These are phyloP conservation scores for Phialophora chinensis DNA, from an alignment of 2,329 filamentous ascomycete genomes.

Conservation along the genomic window DNA sequence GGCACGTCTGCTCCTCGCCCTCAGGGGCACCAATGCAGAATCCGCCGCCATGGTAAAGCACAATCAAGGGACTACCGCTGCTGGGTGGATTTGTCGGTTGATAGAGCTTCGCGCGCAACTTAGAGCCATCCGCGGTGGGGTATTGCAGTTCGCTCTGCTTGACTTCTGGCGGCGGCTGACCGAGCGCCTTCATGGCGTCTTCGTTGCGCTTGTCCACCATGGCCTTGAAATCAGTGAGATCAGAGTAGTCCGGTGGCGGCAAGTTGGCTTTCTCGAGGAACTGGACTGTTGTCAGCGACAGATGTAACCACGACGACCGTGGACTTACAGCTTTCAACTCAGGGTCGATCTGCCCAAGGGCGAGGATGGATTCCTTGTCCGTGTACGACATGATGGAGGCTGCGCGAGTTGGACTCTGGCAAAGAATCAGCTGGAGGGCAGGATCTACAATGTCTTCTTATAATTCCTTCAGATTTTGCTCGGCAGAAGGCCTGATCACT, in stretches of 20 bases:
- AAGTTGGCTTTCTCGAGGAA: conserved; percentile 36
- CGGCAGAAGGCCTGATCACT: conserved; percentile 3
- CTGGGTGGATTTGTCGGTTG: conserved; percentile 31
- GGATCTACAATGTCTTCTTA: background rate
- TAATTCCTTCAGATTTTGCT: background rate
- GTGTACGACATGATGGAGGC: conserved; percentile 24
- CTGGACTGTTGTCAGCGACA: conserved; percentile 24
- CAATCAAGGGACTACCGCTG: conserved; percentile 35
- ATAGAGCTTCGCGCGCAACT: conserved; percentile 39
- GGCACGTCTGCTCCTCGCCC: conserved; percentile 37
- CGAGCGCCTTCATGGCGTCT: conserved; percentile 26
- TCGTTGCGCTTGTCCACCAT: conserved; percentile 33
- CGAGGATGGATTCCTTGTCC: conserved; percentile 40
- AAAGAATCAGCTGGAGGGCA: background rate
- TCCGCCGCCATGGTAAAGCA: conserved; percentile 41
- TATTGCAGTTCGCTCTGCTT: conserved; percentile 38
- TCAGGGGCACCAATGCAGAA: conserved; percentile 41
- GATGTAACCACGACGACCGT: background rate
- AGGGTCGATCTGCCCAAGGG: conserved; percentile 42
- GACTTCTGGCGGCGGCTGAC: conserved; percentile 33
- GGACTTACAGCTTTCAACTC: conserved; percentile 40
- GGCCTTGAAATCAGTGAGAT: conserved; percentile 33
- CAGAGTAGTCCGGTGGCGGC: conserved; percentile 32
- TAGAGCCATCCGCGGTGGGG: conserved; percentile 38
- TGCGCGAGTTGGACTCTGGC: background rate